These are phyloP conservation scores for Endocladia muricata DNA, from an alignment of 31 red algal genomes.

Conservation along the genomic window DNA sequence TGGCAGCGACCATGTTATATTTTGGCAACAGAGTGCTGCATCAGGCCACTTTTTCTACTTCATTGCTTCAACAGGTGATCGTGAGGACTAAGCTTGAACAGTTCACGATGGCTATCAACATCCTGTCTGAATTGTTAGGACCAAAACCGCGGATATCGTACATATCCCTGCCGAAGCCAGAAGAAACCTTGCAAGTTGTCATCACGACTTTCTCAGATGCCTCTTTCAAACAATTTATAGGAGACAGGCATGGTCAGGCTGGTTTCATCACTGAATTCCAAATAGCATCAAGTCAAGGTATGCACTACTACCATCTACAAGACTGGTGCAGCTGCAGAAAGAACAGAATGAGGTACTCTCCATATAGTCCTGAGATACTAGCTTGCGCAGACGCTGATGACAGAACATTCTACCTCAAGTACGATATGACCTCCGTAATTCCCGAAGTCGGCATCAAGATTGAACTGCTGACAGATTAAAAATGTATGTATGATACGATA, in stretches of 20 bases:
- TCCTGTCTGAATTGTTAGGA: slow-evolving; percentile 1
- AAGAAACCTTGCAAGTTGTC: not conserved
- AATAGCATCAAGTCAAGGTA: not conserved
- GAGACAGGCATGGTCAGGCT: not conserved
- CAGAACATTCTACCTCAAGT: not conserved
- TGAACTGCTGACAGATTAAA: not conserved
- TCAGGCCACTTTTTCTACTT: not conserved
- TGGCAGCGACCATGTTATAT: not conserved
- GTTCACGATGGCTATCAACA: not conserved
- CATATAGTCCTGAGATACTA: slow-evolving; percentile 7
- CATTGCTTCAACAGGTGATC: not conserved
- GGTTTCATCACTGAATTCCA: not conserved
- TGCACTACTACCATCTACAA: not conserved
- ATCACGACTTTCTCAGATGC: not conserved
- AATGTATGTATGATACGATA: not conserved
- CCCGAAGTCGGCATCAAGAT: not conserved
- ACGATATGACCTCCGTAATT: not conserved
- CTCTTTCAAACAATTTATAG: not conserved
- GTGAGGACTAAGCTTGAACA: not conserved
- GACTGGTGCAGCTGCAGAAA: slow-evolving; percentile 2
- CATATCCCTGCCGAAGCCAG: not conserved
- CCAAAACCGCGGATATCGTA: not conserved
- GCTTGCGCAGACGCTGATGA: slow-evolving; percentile 16
- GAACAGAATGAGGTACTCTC: not conserved
- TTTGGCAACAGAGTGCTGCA: not conserved